Evolutionary conservation across 2,329 filamentous ascomycete species (phyloP), one percentile per base, ranked within the genome.

Genomic region (Aspergillus piperis): DNA sequence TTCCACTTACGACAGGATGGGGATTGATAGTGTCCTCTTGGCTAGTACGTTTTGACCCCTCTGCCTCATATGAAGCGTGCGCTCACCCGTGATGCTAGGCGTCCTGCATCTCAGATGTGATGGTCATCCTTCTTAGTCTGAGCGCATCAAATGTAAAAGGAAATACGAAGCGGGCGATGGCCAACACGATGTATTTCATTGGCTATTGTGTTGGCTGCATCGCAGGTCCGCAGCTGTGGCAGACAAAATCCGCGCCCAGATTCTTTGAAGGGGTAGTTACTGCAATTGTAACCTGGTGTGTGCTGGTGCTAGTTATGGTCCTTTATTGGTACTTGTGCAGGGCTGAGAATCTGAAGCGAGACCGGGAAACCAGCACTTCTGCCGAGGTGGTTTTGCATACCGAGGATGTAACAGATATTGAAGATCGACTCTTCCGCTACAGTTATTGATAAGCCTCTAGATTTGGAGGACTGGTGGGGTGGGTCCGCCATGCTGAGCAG

Each of bases 91-190:
- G 32, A 36, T 36, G 2, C 11, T 51, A 76, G 70, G 76, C 78
- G n/a, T 80, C 79, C 1, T 76, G 74, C 56, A 80, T 80, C 63
- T 77, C 77, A 5, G 68, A 75, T 39, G 67, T 74, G 56, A 75
- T 76, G 71, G 75, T 73, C 4, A 76, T 81, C 30, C 71, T 80
- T 0, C 74, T 82, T 19, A 77, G 73, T 7, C 73, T 83, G 1
- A 74, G 70, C 4, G 80, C 80, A 0, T 82, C 80, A 15, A 83
- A 83, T 55, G 75, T 81, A 19, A 78, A 80, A 44, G 81, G 81
- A 0, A 83, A 83, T 66, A 83, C 81, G 0, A 83, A 83, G 63
- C 75, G 76, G 7, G 71, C 79, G 6, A 72, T 80, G 3, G 76
- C 80, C 23, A 82, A 78, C 55, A 73, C 76, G 5, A 70, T 82